Percentiles rank a stretch among this genome's conserved stretches.
These are phyloP conservation scores for Candida tallmaniae DNA, from an alignment of 805 yeast species.

Conservation along the genomic window DNA sequence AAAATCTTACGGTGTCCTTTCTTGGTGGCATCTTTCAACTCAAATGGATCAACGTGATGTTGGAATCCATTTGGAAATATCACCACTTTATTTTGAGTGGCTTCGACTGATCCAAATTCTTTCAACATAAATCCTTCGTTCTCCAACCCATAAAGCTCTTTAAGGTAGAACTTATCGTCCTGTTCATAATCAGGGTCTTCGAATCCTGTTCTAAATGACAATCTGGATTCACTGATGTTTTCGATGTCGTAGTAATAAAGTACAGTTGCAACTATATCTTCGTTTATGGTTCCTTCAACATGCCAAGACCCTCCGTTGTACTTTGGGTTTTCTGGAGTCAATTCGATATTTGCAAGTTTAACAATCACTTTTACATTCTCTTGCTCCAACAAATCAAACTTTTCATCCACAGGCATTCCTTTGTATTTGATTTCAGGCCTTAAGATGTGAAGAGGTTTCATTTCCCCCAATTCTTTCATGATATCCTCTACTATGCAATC, in stretches of 20 bases:
- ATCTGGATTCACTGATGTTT: conserved; percentile 31
- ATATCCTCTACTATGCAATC: conserved; percentile 8
- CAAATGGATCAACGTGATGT: conserved; percentile 37
- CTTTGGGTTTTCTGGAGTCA: conserved; percentile 36
- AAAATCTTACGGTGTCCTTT: conserved; percentile 36
- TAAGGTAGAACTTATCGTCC: conserved; percentile 21
- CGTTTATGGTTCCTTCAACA: conserved; percentile 38
- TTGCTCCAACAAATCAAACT: conserved; percentile 14
- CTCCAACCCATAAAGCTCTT: conserved; percentile 22
- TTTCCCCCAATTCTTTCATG: background rate
- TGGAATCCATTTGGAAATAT: conserved; percentile 38
- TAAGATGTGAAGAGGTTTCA: conserved; percentile 6
- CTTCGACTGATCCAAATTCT: conserved; percentile 23
- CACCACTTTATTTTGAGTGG: conserved; percentile 22
- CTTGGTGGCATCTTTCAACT: conserved; percentile 28
- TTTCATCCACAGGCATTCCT: conserved; percentile 6
- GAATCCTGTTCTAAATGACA: conserved; percentile 25
- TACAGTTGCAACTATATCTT: conserved; percentile 38
- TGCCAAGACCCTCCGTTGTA: conserved; percentile 43
- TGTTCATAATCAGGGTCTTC: conserved; percentile 34
- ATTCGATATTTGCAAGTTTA: conserved; percentile 36
- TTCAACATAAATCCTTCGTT: conserved; percentile 24
- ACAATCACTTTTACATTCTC: conserved; percentile 31
- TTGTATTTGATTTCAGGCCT: conserved; percentile 9
- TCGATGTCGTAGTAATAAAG: conserved; percentile 38